These are phyloP conservation scores for Chernovozyma sophiae-reginae DNA, from an alignment of 1,139 yeast genomes.

Conservation along the genomic window DNA sequence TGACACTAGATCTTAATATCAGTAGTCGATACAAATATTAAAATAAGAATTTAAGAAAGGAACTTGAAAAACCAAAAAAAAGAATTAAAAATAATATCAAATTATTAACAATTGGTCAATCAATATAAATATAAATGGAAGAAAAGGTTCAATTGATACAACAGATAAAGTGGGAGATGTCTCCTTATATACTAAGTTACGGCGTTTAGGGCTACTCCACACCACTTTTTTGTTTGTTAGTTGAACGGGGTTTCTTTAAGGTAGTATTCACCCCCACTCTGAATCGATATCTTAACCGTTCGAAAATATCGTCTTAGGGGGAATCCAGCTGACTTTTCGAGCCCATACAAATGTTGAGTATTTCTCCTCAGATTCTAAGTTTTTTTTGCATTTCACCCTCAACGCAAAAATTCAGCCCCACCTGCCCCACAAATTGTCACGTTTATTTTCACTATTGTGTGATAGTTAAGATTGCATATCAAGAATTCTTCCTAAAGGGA, in stretches of 20 bases:
- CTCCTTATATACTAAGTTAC: background rate
- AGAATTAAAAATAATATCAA: background rate
- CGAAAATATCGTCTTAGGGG: too few species aligned
- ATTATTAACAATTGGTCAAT: too few species aligned
- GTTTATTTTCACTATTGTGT: background rate
- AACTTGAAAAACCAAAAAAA: background rate
- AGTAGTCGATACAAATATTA: too few species aligned
- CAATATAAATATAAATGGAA: background rate
- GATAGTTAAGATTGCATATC: too few species aligned
- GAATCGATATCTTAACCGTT: too few species aligned
- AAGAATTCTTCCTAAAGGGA: too few species aligned
- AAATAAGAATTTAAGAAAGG: too few species aligned
- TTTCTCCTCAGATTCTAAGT: background rate
- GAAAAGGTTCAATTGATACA: background rate
- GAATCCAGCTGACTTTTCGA: too few species aligned
- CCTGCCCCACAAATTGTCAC: background rate
- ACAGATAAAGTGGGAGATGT: background rate
- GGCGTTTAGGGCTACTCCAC: conserved; percentile 1
- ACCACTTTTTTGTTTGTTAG: background rate
- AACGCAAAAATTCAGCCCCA: background rate
- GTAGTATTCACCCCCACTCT: background rate
- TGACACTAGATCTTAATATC: too few species aligned
- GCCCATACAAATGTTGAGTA: background rate
- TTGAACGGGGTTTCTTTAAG: background rate
- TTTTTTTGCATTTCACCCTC: background rate